phyloP scores from a whole-genome alignment of 768 basidiomycete species.

The Rhizopogon vulgaris region DNA sequence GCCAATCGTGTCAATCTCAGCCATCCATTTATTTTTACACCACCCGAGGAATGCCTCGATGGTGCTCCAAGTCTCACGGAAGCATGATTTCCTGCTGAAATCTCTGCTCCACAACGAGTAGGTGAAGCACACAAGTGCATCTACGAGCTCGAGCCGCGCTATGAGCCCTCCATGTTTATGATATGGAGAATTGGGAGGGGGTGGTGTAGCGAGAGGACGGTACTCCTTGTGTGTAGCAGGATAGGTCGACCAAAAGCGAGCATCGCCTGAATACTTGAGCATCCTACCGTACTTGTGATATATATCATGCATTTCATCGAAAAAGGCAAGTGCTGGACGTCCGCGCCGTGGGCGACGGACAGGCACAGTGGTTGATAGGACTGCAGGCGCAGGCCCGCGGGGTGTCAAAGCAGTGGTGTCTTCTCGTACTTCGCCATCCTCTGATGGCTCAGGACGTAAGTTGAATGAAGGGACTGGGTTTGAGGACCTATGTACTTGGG shows the following conservation, averaged over 20 bases:
- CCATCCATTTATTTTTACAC: conserved; percentile 66
- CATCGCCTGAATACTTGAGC: conserved; percentile 82
- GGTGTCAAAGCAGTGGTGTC: conserved; percentile 22
- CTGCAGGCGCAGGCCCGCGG: conserved; percentile 23
- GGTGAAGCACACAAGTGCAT: conserved; percentile 78
- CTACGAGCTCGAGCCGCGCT: conserved; percentile 72
- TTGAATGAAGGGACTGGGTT: conserved; percentile 17
- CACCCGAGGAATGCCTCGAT: conserved; percentile 64
- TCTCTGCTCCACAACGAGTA: conserved; percentile 82
- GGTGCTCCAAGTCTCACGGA: conserved; percentile 58
- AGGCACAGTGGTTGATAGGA: conserved; percentile 39
- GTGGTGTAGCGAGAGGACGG: conserved; percentile 56
- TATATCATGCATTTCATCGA: conserved; percentile 58
- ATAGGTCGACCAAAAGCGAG: conserved; percentile 71
- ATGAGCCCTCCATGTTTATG: conserved; percentile 72
- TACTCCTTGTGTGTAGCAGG: conserved; percentile 59
- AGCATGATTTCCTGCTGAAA: conserved; percentile 48
- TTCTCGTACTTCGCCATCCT: conserved; percentile 43
- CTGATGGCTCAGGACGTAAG: conserved; percentile 35
- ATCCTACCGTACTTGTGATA: conserved; percentile 65
- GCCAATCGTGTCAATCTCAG: conserved; percentile 32
- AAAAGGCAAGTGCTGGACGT: conserved; percentile 39
- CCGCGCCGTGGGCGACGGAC: conserved; percentile 66
- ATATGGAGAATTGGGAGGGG: conserved; percentile 60
- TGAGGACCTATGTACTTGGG: conserved; percentile 14